Base-by-base conservation (phyloP, 352 stramenopile species). In the Globisporangium recalcitrans region DNA sequence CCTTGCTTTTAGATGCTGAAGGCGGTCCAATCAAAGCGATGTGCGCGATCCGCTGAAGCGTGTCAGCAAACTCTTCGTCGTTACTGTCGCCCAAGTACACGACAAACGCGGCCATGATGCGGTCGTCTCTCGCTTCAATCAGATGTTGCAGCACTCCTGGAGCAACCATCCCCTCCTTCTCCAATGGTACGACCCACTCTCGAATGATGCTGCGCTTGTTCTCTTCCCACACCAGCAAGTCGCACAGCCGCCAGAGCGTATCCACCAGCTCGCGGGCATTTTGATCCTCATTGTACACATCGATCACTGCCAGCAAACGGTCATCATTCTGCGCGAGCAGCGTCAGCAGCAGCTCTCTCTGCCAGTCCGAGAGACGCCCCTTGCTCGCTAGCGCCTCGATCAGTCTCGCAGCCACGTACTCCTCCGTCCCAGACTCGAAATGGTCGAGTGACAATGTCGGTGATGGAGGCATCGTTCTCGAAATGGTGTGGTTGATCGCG, bases 51-150 rank as follows among this genome's bases (percentile, higher is more conserved):
- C 77, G 84, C 19, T 59, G 38, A 2, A 93, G 65, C 16, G 80
- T 85, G 48, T 90, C 81, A 5, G 71, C 64, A 52, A 93, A 90
- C 51, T 91, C 81, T 8, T 79, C 75, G 26, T 67, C 72, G 51
- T 90, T 82, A 46, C 70, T 70, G 56, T 93, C 82, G 21, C 74
- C 82, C 2, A 91, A 51, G 52, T 78, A 91, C 16, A 90, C 72
- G 8, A 88, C 69, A 14, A 90, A 78, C 10, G 81, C 84, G 1
- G 81, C 81, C 29, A 90, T 68, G 5, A 93, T 53, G n/a, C 81
- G 81, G 57, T 86, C 75, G 34, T 93, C 84, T 14, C 81, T 70
- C 2, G 62, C 54, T 13, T 80, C 60, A 0, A 87, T 68, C 3
- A 93, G 56, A 48, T 80, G 61, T 5, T 74, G 32, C 14, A 93